These are phyloP conservation scores for Lachancea cidri DNA, from an alignment of 805 yeast species.

Conservation along the genomic window DNA sequence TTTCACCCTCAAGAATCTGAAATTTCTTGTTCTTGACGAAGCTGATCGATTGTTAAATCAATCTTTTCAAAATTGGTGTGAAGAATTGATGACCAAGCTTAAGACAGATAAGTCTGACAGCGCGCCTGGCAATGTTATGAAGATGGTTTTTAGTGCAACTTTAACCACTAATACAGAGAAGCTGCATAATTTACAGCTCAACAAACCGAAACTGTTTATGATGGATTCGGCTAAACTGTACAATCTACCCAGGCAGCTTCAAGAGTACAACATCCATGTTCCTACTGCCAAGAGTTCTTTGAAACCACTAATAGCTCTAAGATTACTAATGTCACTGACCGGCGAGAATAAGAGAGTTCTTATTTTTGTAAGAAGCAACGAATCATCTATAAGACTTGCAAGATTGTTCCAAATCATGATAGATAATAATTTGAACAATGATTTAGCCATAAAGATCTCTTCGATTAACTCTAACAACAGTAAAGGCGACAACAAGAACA, in stretches of 20 bases:
- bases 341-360: conserved; percentile 10
- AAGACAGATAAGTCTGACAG: conserved; percentile 33
- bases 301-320: conserved; percentile 72
- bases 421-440: conserved; percentile 1
- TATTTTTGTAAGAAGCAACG: conserved; percentile 47
- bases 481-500: conserved; percentile 46
- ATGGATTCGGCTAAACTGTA: conserved; percentile 66
- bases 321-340: conserved; percentile 41
- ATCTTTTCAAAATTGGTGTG: conserved; percentile 90
- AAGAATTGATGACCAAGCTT: conserved; percentile 40
- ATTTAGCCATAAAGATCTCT: conserved; percentile 25
- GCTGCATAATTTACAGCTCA: conserved; percentile 62
- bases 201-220: conserved; percentile 60
- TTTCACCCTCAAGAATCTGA: conserved; percentile 47
- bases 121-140: conserved; percentile 40
- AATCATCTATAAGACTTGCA: conserved; percentile 76
- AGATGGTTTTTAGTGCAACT: conserved; percentile 88
- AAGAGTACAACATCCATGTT: conserved; percentile 37
- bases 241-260: conserved; percentile 51
- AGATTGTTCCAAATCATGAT: conserved; percentile 37
- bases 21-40: conserved; percentile 70
- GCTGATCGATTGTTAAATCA: conserved; percentile 82
- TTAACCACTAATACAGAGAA: conserved; percentile 90
- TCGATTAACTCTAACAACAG: conserved; percentile 58
- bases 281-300: conserved; percentile 39